Base-by-base conservation (phyloP, 192 early-diverging fungal species). In the Coemansia sp. region DNA sequence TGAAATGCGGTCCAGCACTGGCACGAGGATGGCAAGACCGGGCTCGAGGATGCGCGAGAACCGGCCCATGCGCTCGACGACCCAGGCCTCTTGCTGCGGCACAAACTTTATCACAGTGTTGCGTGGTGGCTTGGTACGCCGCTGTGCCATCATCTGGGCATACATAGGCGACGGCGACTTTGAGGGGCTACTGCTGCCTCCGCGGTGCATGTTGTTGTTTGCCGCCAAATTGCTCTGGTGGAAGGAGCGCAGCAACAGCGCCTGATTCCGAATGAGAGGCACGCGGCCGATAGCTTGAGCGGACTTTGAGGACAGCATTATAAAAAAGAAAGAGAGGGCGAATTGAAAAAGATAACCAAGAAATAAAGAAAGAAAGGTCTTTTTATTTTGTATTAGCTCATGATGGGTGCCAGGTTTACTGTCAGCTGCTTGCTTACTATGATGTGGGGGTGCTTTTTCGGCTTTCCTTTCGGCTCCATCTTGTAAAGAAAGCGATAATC, bases 1-100 rank as follows among this genome's bases (percentile, higher is more conserved):
- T 41, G 85, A 80, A 64, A 98, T 92, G 24, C 87, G 85, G 67
- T 98, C 97, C 38, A 98, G 67, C 29, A 97, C 66, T 4, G 97
- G 97, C 29, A 96, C 73, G 20, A 98, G 83, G 34, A 98, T 88
- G 22, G 94, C 93, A 11, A 98, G 87, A 24, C 96, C 96, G 2
- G 94, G 95, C 44, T 94, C 91, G 10, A 98, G 79, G 44, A 95
- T 87, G n/a, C 91, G 84, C 68, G 87, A 80, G 71, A 93, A 94
- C 68, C 84, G 73, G 34, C 97, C 97, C 91, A 99, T 95, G 27
- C 97, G 90, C 84, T 98, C 97, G 11, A 99, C 91, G 27, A 99
- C 89, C 94, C 95, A 97, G 5, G 95, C 93, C 80, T 97, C 94
- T 75, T 97, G 95, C 82, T 99, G 95, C 41, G 97, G 97, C 18